Conservation (phyloP, 2,329 filamentous ascomycete species). For the Apiospora pterosperma region DNA sequence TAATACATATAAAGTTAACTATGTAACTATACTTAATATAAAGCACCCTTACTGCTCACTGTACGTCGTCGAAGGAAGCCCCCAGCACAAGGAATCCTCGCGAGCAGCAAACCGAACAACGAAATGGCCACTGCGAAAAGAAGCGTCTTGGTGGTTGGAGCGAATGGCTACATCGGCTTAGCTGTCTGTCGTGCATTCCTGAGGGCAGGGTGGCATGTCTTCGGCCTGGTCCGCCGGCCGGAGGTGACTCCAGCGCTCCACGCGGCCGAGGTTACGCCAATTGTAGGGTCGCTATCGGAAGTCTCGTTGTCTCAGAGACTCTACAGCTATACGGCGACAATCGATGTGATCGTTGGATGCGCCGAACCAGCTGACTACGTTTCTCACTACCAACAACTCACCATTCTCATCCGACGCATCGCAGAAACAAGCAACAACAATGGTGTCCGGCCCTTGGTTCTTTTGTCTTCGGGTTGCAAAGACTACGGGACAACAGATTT, state of each 20-base stretch:
- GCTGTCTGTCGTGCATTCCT: conserved; percentile 42
- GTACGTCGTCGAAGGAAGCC: not conserved
- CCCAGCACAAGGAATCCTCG: not conserved
- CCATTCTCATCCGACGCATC: conserved; percentile 30
- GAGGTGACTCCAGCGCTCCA: conserved; percentile 26
- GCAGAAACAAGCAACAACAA: conserved; percentile 27
- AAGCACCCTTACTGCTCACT: not conserved
- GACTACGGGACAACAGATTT: conserved; percentile 39
- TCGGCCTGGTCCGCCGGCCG: conserved; percentile 38
- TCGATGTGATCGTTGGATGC: conserved; percentile 41
- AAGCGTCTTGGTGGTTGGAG: conserved; percentile 42
- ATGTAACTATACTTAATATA: too few species aligned
- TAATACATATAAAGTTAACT: not conserved
- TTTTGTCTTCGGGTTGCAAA: conserved; percentile 47
- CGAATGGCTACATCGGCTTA: conserved; percentile 46
- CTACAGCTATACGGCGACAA: conserved; percentile 19
- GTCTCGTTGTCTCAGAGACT: conserved; percentile 24
- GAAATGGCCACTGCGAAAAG: not conserved
- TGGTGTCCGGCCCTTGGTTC: conserved; percentile 36
- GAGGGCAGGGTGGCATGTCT: conserved; percentile 40
- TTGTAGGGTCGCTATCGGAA: conserved; percentile 36
- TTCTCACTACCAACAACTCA: conserved; percentile 33
- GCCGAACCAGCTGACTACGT: conserved; percentile 39
- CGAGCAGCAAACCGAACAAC: not conserved
- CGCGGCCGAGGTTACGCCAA: conserved; percentile 34